A percentile compares a stretch with the other conserved stretches of the same genome.
Conservation (phyloP, 352 stramenopile species). For the Phytophthora sp. region DNA sequence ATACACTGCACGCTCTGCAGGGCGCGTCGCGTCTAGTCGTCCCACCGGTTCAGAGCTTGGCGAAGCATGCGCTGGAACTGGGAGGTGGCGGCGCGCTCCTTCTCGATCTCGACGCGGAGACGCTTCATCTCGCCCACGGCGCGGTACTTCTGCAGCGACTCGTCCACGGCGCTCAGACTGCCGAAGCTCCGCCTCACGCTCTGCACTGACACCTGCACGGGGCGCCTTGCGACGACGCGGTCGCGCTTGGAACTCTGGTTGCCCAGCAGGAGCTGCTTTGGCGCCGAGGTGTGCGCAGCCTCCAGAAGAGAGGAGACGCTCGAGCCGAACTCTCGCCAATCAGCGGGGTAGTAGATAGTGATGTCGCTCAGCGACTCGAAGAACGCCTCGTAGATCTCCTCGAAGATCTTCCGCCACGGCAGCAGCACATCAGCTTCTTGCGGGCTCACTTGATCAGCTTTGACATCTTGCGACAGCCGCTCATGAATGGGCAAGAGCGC, state of each 20-base stretch:
- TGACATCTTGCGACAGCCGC: conserved; percentile 24
- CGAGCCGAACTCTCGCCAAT: conserved; percentile 22
- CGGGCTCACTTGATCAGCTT: conserved; percentile 11
- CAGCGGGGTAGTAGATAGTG: conserved; percentile 46
- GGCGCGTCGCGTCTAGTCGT: too few species aligned
- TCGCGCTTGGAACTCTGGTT: conserved; percentile 8
- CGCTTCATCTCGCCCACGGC: conserved; percentile 41
- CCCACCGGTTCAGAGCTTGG: conserved; percentile 57
- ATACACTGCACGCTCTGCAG: too few species aligned
- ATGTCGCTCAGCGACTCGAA: conserved; percentile 62
- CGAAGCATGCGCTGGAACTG: conserved; percentile 70
- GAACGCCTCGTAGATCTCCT: conserved; percentile 65
- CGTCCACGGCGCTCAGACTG: conserved; percentile 5
- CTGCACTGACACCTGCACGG: conserved; percentile 35
- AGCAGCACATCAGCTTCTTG: conserved; percentile 33
- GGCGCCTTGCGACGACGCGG: conserved; percentile 3
- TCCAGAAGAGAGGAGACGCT: conserved; percentile 19
- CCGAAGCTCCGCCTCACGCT: conserved; percentile 54
- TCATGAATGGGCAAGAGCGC: conserved; percentile 62
- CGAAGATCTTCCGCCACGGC: conserved; percentile 66
- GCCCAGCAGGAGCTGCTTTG: neutral
- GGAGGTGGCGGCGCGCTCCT: conserved; percentile 47
- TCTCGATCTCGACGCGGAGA: conserved; percentile 62
- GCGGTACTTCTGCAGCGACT: conserved; percentile 33
- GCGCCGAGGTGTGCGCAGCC: neutral